Evolutionary conservation across 2,329 filamentous ascomycete genomes (phyloP), one percentile per base, ranked within the genome.

Genomic region (Neopestalotiopsis clavispora): DNA sequence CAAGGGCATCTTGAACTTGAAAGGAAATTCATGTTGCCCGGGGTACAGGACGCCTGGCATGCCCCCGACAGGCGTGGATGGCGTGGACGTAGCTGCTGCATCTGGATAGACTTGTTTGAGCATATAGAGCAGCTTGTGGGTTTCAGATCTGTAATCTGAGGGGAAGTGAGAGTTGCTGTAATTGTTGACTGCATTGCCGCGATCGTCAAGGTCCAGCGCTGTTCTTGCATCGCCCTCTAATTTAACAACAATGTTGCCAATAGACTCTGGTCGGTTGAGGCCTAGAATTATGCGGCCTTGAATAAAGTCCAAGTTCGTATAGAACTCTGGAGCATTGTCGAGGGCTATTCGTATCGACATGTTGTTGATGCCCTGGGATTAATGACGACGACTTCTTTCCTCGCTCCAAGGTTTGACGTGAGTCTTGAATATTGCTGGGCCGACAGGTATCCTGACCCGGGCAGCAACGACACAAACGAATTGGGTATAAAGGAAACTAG

Each of bases 151-250:
- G 65, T 85, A 77, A 69, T 81, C 81, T 28, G 84, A 83, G 74
- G 69, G 30, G 73, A 74, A 66, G 72, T 69, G 42, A 32, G 65
- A 40, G 30, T 30, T 38, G 32, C 32, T 62, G 59, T 38, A 62
- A 32, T n/a, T 32, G 34, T 34, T 32, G 6, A 45, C 80, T 82
- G 70, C 76, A 83, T 75, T 80, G 82, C 84, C 78, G 75, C 82
- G 70, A 73, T 76, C 73, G 74, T 88, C 81, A 71, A 87, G 78
- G 80, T 83, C 78, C 17, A 94, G 81, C 58, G 91, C 86, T 4
- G 92, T 95, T 71, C 86, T 87, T 62, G 90, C 90, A 81, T 96
- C 92, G 73, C 93, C 93, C 77, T 96, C 93, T 40, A 96, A 88
- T 83, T 96, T 96, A 75, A 95, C 92, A 49, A 94, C 85, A 71